Evolutionary conservation across 495 filamentous ascomycete species (phyloP).

Genomic region (Hypomontagnella monticulosa): DNA sequence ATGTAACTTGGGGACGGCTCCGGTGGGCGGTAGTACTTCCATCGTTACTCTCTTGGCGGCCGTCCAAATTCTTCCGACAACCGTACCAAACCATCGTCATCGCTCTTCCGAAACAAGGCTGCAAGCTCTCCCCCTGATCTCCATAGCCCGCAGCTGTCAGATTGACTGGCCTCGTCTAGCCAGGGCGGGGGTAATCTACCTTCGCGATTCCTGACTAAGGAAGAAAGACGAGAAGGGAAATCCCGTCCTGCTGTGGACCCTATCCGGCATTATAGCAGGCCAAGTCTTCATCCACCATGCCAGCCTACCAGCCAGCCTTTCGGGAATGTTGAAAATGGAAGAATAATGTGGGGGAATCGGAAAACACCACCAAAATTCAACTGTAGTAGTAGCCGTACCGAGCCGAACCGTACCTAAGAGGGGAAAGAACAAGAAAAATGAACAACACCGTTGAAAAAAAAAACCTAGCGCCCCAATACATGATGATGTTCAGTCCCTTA

Average conservation of each 20-base stretch:
- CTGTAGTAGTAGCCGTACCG: constrained; percentile 9
- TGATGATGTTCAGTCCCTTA: constrained; percentile 36
- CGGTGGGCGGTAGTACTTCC: constrained; percentile 32
- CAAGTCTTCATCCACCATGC: constrained; percentile 1
- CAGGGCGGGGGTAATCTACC: constrained; percentile 19
- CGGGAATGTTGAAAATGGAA: constrained; percentile 6
- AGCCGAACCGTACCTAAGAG: neutral
- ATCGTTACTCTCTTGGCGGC: constrained; percentile 15
- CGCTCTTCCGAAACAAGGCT: constrained; percentile 18
- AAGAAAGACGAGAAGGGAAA: constrained; percentile 16
- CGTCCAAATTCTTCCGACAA: constrained; percentile 25
- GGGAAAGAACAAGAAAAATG: constrained; percentile 8
- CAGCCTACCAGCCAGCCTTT: constrained; percentile 6
- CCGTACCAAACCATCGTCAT: constrained; percentile 14
- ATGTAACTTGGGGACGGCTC: constrained; percentile 18
- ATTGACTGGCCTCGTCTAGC: constrained; percentile 6
- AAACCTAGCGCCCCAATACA: constrained; percentile 35
- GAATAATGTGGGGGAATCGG: constrained; percentile 5
- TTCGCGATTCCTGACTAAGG: constrained; percentile 23
- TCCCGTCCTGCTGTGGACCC: constrained; percentile 21
- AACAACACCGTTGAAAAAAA: constrained; percentile 28
- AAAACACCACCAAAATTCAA: constrained; percentile 14
- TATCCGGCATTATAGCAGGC: constrained; percentile 10
- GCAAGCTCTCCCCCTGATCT: neutral
- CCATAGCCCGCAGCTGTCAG: constrained; percentile 15